Evolutionary conservation across 495 filamentous ascomycete species (phyloP), one percentile per base, ranked within the genome.

Genomic region (Aspergillus ostianus): DNA sequence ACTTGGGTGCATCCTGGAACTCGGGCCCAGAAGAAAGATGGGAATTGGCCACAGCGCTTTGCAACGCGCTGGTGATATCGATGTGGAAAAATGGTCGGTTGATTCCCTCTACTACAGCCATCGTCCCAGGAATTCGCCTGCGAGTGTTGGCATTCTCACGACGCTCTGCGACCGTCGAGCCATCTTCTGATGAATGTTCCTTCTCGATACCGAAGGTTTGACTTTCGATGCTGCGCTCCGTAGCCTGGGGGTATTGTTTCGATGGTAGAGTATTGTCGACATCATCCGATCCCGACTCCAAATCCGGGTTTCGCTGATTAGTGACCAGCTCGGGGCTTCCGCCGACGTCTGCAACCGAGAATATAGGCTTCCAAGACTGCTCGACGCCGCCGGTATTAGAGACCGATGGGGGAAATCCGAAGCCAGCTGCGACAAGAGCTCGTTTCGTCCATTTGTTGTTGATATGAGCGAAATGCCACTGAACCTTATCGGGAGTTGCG

Each of bases 381-480:
- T 86, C 77, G 0, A 78, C 76, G 2, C 80, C 78, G 10, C 72
- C 75, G 4, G 78, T 69, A 18, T 80, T 74, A 21, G 91, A 88
- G 10, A 41, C 36, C 15, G 36, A 41, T 12, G 86, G 83, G 3
- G 93, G 92, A 73, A 87, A 96, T 1, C 94, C 94, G 73, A 98
- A 98, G 36, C 95, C 93, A 9, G 90, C 95, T 18, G 89, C 83
- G 19, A 87, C 88, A 20, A 98, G 87, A 17, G 90, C 94, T 13
- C 94, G 90, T 77, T 98, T 98, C 27, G 94, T 94, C 94, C 94
- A 98, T 57, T 92, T 87, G 79, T 96, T 98, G 79, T 87, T 93
- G 80, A 98, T 90, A 75, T 88, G 88, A 15, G 92, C 91, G 61
- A 98, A 88, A 72, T 98, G 94, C 92, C 94, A 98, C 67, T 98